These are phyloP conservation scores for Silene noctiflora DNA, from an alignment of 179 eudicot genomes.

Conservation along the genomic window DNA sequence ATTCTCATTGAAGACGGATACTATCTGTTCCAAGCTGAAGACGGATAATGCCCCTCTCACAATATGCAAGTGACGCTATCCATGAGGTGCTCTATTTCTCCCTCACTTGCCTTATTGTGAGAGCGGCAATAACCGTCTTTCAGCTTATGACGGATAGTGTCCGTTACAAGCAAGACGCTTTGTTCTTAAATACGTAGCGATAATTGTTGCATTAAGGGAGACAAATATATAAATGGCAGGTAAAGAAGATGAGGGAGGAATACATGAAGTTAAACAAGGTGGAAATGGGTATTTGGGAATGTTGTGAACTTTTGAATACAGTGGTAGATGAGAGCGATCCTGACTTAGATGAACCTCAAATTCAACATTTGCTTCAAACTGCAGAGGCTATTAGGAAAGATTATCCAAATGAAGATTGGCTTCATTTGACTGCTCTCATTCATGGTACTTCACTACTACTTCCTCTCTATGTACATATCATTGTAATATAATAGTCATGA, in stretches of 20 bases:
- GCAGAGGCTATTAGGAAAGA: slow-evolving; percentile 88
- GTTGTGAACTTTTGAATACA: slow-evolving; percentile 75
- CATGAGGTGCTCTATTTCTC: too few species aligned
- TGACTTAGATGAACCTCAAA: slow-evolving; percentile 90
- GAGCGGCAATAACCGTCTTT: too few species aligned
- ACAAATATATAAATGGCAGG: slow-evolving; percentile 31
- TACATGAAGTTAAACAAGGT: slow-evolving; percentile 62
- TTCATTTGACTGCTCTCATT: slow-evolving; percentile 83
- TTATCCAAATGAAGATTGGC: slow-evolving; percentile 88
- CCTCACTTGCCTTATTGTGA: too few species aligned
- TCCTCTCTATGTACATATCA: too few species aligned
- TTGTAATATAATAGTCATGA: too few species aligned
- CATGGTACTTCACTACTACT: slow-evolving; percentile 53
- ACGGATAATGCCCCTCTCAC: too few species aligned
- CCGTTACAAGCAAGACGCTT: too few species aligned
- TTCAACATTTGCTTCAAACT: slow-evolving; percentile 80
- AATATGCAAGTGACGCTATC: too few species aligned
- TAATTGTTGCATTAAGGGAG: too few species aligned
- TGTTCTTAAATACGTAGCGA: not conserved
- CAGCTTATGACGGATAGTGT: too few species aligned
- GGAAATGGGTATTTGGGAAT: slow-evolving; percentile 98
- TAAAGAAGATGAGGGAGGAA: slow-evolving; percentile 69
- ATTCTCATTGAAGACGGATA: too few species aligned
- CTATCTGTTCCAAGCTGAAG: too few species aligned
- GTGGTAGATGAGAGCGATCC: slow-evolving; percentile 94